These are phyloP conservation scores for Teratosphaeria gauchensis DNA, from an alignment of 2,329 filamentous ascomycete species.

Conservation along the genomic window DNA sequence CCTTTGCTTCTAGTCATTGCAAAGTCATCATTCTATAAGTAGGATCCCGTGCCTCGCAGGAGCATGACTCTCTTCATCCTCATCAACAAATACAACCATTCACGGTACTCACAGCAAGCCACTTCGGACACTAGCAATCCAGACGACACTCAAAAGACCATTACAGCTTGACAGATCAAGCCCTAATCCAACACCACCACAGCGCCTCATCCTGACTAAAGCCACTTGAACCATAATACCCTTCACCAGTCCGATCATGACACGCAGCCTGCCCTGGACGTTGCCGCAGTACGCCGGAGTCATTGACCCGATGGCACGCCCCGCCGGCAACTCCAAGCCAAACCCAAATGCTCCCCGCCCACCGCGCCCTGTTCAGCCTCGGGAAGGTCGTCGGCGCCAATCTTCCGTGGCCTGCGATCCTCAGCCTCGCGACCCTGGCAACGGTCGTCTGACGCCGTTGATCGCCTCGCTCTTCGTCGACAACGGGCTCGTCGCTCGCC, in stretches of 20 bases:
- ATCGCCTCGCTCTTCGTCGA: neutral
- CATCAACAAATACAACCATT: neutral
- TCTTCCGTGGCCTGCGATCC: neutral
- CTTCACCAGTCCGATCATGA: neutral
- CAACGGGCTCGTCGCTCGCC: neutral
- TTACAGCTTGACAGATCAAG: neutral
- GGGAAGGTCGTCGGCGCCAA: neutral
- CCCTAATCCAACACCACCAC: neutral
- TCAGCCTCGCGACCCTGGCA: constrained; percentile 11
- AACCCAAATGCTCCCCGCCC: neutral
- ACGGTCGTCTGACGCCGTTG: constrained; percentile 1
- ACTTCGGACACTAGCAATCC: neutral
- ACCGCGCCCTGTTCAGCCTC: neutral
- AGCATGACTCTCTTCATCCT: neutral
- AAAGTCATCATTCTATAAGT: neutral
- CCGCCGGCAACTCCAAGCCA: neutral
- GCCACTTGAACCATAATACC: neutral
- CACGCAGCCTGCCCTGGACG: neutral
- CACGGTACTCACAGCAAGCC: neutral
- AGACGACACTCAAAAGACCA: neutral
- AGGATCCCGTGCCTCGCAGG: neutral
- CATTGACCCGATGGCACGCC: neutral
- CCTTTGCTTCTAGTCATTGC: neutral
- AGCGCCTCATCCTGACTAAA: neutral
- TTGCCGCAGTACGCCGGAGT: neutral